Evolutionary conservation across 208 protist species (phyloP).

Genomic region (Endotrypanum monterogeii): DNA sequence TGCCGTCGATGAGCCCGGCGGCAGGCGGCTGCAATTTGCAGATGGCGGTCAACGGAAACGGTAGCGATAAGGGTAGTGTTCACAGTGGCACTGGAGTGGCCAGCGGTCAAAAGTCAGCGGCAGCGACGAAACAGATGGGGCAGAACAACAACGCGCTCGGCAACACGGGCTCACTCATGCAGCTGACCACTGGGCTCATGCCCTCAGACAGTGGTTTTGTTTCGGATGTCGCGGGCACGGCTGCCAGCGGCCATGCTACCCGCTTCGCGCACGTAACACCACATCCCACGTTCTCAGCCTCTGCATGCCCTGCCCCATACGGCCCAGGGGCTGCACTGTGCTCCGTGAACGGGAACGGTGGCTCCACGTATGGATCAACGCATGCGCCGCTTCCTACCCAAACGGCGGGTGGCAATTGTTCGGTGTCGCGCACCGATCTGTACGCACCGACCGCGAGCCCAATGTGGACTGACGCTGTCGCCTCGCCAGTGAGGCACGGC

Average conservation of each 20-base stretch:
- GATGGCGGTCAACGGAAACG: neutral
- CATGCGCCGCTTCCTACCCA: neutral
- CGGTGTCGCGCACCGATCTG: neutral
- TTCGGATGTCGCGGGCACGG: neutral
- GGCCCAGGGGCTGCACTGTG: neutral
- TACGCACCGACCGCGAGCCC: neutral
- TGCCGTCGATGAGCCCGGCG: neutral
- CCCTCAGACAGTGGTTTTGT: neutral
- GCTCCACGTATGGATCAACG: neutral
- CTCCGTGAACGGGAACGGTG: neutral
- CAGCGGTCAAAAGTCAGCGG: neutral
- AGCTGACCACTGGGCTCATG: neutral
- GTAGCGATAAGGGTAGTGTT: neutral
- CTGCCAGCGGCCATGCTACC: neutral
- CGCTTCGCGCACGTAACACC: neutral
- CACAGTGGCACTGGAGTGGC: neutral
- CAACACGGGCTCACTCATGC: neutral
- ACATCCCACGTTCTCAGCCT: neutral
- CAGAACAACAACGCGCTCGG: neutral
- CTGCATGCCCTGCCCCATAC: conserved; percentile 5
- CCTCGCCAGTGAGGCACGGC: neutral
- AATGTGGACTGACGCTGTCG: neutral
- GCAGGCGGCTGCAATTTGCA: neutral
- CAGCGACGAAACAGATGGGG: neutral
- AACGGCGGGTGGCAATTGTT: neutral